Evolutionary conservation across 1,139 yeast genomes (phyloP).

Genomic region (Eremothecium coryli): DNA sequence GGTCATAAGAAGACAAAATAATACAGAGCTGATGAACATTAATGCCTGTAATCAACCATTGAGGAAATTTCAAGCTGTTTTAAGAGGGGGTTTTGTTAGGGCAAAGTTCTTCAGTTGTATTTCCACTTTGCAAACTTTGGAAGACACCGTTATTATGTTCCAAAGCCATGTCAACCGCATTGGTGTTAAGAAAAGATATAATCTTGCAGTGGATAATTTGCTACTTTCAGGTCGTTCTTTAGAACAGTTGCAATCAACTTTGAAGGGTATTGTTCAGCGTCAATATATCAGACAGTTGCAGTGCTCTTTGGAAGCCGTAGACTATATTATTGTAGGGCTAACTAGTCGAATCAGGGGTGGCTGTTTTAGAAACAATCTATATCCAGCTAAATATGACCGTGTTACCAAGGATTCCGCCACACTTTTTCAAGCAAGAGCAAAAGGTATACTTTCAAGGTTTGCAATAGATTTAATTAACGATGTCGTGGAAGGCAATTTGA

Average conservation of each 20-base stretch:
- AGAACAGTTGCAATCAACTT: slow-evolving; percentile 3
- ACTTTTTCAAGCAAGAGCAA: slow-evolving; percentile 37
- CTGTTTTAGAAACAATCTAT: too few relatives aligned
- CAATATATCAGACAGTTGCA: too few relatives aligned
- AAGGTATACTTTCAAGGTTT: slow-evolving; percentile 44
- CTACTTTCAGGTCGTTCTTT: background rate
- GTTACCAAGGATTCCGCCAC: too few relatives aligned
- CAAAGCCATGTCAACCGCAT: slow-evolving; percentile 1
- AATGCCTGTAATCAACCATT: slow-evolving; percentile 7
- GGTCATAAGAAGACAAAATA: slow-evolving; percentile 5
- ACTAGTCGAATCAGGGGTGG: too few relatives aligned
- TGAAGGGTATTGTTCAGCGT: slow-evolving; percentile 21
- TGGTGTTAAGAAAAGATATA: background rate
- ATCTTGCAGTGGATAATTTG: background rate
- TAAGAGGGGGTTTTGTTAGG: slow-evolving; percentile 17
- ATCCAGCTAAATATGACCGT: too few relatives aligned
- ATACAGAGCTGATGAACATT: slow-evolving; percentile 5
- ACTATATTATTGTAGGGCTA: too few relatives aligned
- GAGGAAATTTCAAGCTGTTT: slow-evolving; percentile 7
- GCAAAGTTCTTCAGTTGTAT: background rate
- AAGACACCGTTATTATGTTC: background rate
- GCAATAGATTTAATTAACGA: slow-evolving; percentile 42
- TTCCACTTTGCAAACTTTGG: background rate
- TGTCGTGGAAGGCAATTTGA: slow-evolving; percentile 37
- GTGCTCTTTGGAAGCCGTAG: too few relatives aligned